Base-by-base conservation (phyloP, 2,329 filamentous ascomycete genomes). In the Fusarium sp. region DNA sequence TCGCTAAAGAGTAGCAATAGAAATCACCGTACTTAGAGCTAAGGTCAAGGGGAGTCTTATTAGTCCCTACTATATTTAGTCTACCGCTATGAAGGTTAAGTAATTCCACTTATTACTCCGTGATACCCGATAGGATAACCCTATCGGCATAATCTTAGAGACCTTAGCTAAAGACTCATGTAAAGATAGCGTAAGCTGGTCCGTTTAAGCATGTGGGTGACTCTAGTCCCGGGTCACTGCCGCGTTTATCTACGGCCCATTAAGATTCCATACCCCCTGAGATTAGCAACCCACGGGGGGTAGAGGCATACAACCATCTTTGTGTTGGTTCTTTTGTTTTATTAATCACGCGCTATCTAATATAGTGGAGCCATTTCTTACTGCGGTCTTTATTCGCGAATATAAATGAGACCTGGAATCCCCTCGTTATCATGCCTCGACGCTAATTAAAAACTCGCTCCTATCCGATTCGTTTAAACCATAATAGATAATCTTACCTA, bases 251-350 rank as follows among this genome's bases (percentile, higher is more conserved):
- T 16, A 16, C 2, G 14, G 43, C 22, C 11, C 7, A 24, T 48
- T 6, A 48, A 9, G 13, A 45, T 45, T 14, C 22, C 13, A 1
- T 10, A 48, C 50, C 43, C 43, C 43, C 20, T 48, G 14, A 48
- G 43, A 45, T 3, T 27, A 6, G 14, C 5, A 27, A 48, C 13
- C 13, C 7, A 16, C 39, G n/a, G n/a, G n/a, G 18, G 8, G 13
- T 48, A 2, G 22, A 48, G 43, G 43, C 13, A 48, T 8, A 59
- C 18, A 64, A 60, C 48, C 22, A 64, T 67, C 64, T 43, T 64
- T 39, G 24, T 65, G 39, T 71, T 68, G 16, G 59, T 61, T 54
- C 59, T 60, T 64, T 69, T 67, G 45, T 67, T 50, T 68, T 14
- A 64, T 67, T 67, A 67, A 69, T 67, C 33, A 59, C 11, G 64